phyloP scores from a whole-genome alignment of 495 filamentous ascomycete genomes.

The Sporormia fimetaria region DNA sequence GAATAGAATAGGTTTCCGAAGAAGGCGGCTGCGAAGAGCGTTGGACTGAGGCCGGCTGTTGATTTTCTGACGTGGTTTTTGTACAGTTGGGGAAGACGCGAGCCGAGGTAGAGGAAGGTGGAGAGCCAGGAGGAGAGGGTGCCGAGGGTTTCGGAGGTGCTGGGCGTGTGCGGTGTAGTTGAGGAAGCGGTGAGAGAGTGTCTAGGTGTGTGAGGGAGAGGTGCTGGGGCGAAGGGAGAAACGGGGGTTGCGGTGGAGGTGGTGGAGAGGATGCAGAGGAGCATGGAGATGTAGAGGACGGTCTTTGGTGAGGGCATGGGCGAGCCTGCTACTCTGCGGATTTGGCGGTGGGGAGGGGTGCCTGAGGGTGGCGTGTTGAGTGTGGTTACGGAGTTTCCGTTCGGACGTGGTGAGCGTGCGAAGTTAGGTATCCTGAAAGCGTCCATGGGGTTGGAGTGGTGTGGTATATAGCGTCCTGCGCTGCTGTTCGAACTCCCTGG shows the following conservation, averaged over 20 bases:
- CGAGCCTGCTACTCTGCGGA: constrained; percentile 15
- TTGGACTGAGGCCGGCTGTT: constrained; percentile 56
- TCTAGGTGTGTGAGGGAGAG: no score
- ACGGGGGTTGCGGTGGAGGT: constrained; percentile 12
- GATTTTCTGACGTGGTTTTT: constrained; percentile 57
- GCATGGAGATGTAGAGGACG: constrained; percentile 29
- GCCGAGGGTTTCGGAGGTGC: constrained; percentile 40
- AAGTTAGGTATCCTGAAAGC: constrained; percentile 25
- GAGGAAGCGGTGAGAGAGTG: constrained; percentile 30
- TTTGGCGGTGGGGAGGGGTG: constrained; percentile 9
- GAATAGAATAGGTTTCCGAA: constrained; percentile 66
- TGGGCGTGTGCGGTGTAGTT: constrained; percentile 13
- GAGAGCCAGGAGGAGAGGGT: constrained; percentile 54
- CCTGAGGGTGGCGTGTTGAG: constrained; percentile 7
- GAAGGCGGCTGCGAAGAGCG: constrained; percentile 61
- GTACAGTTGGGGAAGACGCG: constrained; percentile 59
- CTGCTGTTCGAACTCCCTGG: no score
- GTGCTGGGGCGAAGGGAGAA: constrained; percentile 21
- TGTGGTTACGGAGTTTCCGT: constrained; percentile 8
- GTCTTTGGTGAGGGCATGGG: constrained; percentile 25
- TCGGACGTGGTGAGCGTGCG: constrained; percentile 18
- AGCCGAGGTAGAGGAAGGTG: constrained; percentile 55
- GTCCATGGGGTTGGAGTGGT: constrained; percentile 23
- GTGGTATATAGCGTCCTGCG: constrained; percentile 12
- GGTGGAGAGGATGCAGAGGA: constrained; percentile 27